Evolutionary conservation across 768 basidiomycete species (phyloP).

Genomic region (Baorangia bicolor): DNA sequence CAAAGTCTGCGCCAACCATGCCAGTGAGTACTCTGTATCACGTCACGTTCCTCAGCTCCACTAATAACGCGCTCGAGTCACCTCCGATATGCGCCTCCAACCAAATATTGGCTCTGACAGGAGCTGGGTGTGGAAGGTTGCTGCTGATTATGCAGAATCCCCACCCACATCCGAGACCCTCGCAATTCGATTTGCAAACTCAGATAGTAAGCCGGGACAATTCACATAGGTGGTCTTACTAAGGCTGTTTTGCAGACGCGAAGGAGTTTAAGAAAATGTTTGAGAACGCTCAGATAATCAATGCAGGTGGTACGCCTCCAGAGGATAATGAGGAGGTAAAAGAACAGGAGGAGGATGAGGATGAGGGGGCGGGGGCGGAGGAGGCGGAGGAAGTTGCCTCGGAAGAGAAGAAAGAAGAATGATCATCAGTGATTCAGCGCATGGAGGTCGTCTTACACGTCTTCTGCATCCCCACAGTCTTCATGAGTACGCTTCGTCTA

Average conservation of each 20-base stretch:
- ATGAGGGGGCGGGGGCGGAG: constrained; percentile 23
- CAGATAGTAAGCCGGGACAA: constrained; percentile 73
- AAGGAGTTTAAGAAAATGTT: constrained; percentile 86
- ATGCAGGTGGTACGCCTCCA: constrained; percentile 37
- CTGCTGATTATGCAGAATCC: constrained; percentile 90
- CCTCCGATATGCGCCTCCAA: constrained; percentile 88
- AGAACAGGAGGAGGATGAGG: constrained; percentile 30
- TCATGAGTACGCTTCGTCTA: constrained; percentile 11
- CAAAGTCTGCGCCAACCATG: constrained; percentile 99
- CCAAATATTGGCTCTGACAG: constrained; percentile 98
- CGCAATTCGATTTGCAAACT: constrained; percentile 96
- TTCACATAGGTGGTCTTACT: neutral
- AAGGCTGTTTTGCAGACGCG: constrained; percentile 56
- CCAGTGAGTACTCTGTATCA: constrained; percentile 52
- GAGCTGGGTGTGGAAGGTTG: constrained; percentile 99
- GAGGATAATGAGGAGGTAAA: constrained; percentile 25
- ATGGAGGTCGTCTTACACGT: constrained; percentile 1
- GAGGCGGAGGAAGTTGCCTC: constrained; percentile 26
- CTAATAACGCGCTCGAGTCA: constrained; percentile 49
- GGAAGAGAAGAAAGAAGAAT: constrained; percentile 38
- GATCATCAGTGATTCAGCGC: neutral
- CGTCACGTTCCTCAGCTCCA: neutral
- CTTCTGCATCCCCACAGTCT: constrained; percentile 5
- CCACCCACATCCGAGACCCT: constrained; percentile 93
- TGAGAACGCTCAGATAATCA: constrained; percentile 77